Conservation (phyloP, 1,284 basidiomycete species). For the Abortiporus biennis region DNA sequence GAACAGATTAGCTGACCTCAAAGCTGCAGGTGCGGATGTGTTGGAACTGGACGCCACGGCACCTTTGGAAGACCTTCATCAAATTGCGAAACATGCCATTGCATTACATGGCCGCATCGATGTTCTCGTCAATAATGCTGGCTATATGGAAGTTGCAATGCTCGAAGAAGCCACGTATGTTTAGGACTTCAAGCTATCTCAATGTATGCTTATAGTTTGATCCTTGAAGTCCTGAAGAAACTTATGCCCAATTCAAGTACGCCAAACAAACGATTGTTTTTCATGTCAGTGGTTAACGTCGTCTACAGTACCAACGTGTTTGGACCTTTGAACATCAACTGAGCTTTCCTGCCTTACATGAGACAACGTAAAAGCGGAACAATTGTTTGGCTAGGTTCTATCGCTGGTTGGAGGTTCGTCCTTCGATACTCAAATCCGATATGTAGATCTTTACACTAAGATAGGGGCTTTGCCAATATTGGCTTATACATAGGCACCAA, state of each 20-base stretch:
- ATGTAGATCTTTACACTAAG: no score
- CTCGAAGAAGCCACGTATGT: constrained; percentile 16
- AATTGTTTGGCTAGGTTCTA: constrained; percentile 29
- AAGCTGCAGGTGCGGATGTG: constrained; percentile 19
- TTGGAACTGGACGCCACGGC: constrained; percentile 27
- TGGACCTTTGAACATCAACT: constrained; percentile 30
- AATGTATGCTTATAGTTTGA: constrained; percentile 6
- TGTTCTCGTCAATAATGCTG: constrained; percentile 45
- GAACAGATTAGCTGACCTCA: constrained; percentile 19
- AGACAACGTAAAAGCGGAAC: constrained; percentile 26
- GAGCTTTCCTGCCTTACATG: constrained; percentile 35
- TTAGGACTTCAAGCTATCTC: neutral
- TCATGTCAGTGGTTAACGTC: neutral
- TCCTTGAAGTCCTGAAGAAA: constrained; percentile 22
- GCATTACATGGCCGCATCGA: constrained; percentile 33
- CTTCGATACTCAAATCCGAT: no score
- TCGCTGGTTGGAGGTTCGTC: constrained; percentile 27
- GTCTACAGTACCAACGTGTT: constrained; percentile 28
- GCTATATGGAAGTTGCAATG: constrained; percentile 12
- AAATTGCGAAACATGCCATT: constrained; percentile 30
- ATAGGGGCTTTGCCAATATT: constrained; percentile 21
- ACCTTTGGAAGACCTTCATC: constrained; percentile 23
- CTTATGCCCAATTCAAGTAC: constrained; percentile 27
- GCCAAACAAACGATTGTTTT: no score
- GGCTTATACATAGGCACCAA: constrained; percentile 32